phyloP scores from a whole-genome alignment of 106 monocot species.

The Triglochin maritima region DNA sequence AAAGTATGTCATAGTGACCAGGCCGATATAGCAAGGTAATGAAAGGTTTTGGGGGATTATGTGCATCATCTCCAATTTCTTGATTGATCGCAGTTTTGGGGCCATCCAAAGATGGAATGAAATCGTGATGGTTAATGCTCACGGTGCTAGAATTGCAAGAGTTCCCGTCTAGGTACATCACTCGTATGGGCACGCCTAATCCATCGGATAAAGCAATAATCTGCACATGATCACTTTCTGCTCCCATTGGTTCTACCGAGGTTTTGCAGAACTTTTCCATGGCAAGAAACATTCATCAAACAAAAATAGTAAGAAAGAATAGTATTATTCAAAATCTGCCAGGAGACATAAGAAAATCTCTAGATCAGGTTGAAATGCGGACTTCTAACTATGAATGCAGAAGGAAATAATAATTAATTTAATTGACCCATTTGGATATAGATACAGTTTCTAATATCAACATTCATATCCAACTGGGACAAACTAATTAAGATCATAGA shows the following conservation, averaged over 20 bases:
- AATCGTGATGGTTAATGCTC: slow-evolving; percentile 75
- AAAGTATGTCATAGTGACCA: slow-evolving; percentile 96
- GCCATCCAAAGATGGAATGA: slow-evolving; percentile 30
- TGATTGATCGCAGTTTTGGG: background rate
- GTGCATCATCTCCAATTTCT: background rate
- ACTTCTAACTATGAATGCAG: too few species aligned
- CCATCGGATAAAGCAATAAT: slow-evolving; percentile 80
- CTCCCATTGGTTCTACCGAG: slow-evolving; percentile 92
- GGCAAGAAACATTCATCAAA: background rate
- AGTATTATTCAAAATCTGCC: too few species aligned
- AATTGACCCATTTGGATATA: too few species aligned
- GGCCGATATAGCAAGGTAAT: slow-evolving; percentile 85
- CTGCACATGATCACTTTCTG: slow-evolving; percentile 91
- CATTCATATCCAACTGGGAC: too few species aligned
- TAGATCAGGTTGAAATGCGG: too few species aligned
- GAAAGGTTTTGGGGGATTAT: slow-evolving; percentile 19
- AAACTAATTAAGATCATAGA: too few species aligned
- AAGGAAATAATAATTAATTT: too few species aligned
- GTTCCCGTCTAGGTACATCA: slow-evolving; percentile 76
- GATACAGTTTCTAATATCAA: too few species aligned
- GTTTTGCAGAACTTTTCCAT: slow-evolving; percentile 69
- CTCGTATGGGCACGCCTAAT: slow-evolving; percentile 69
- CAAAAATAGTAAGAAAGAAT: too few species aligned
- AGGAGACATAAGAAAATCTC: too few species aligned
- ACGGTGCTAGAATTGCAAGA: slow-evolving; percentile 31